These are phyloP conservation scores for Neonectria coccinea DNA, from an alignment of 2,329 filamentous ascomycete genomes.

Conservation along the genomic window DNA sequence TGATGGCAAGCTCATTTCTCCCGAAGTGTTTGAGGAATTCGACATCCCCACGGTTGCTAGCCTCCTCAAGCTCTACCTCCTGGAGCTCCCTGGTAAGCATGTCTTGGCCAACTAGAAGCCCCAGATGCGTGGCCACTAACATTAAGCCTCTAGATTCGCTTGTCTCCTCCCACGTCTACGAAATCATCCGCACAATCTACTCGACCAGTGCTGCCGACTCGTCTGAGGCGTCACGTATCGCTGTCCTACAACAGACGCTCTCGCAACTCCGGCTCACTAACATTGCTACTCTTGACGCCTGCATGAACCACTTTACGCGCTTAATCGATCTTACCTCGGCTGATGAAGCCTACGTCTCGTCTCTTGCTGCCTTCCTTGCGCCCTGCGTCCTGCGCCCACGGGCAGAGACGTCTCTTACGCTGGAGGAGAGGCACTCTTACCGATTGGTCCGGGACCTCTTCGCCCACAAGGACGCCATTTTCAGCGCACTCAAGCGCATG, in stretches of 20 bases:
- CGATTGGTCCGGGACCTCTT: conserved; percentile 93
- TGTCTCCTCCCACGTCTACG: conserved; percentile 97
- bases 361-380: conserved; percentile 80
- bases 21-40: conserved; percentile 84
- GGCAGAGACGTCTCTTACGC: conserved; percentile 87
- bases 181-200: conserved; percentile 98
- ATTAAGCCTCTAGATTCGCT: conserved; percentile 77
- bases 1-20: conserved; percentile 82
- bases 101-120: not conserved
- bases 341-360: conserved; percentile 84
- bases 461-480: conserved; percentile 93
- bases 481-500: conserved; percentile 94
- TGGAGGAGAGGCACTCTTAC: conserved; percentile 95
- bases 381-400: conserved; percentile 91
- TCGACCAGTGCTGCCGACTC: conserved; percentile 81
- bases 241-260: conserved; percentile 94
- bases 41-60: conserved; percentile 95
- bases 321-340: conserved; percentile 97
- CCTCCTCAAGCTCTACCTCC: conserved; percentile 90
- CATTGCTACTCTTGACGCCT: conserved; percentile 97
- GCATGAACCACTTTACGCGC: conserved; percentile 98
- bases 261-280: conserved; percentile 95
- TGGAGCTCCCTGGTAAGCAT: conserved; percentile 88
- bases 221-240: conserved; percentile 82
- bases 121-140: conserved; percentile 43